A percentile compares a stretch with the other conserved stretches of the same genome.
Evolutionary conservation across 305 asterid species (phyloP).

Genomic region (Coffea humblotiana): DNA sequence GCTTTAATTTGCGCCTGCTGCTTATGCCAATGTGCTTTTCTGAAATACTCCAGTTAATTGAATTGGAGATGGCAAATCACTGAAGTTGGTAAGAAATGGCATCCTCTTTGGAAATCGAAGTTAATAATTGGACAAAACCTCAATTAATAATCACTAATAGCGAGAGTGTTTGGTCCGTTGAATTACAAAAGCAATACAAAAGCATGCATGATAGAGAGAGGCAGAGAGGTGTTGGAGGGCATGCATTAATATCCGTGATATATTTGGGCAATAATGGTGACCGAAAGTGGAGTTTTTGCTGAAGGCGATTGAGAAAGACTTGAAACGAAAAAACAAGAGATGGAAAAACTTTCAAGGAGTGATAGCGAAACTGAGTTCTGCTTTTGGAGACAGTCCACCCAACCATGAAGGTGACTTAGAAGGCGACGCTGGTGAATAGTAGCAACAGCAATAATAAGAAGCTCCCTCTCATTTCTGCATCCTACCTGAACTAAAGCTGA

Average conservation of each 20-base stretch:
- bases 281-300: slow-evolving; percentile 24
- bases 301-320: slow-evolving; percentile 36
- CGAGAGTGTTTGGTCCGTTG: not conserved
- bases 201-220: too few species aligned
- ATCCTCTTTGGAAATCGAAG: not conserved
- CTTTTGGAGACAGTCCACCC: slow-evolving; percentile 51
- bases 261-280: slow-evolving; percentile 37
- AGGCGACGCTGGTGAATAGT: slow-evolving; percentile 25
- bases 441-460: not conserved
- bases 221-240: not conserved
- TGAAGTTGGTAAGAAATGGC: not conserved
- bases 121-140: not conserved
- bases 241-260: not conserved
- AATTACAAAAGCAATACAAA: too few species aligned
- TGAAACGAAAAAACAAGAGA: slow-evolving; percentile 1
- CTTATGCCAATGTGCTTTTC: not conserved
- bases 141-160: not conserved
- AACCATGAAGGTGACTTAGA: slow-evolving; percentile 43
- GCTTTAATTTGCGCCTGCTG: not conserved
- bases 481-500: not conserved
- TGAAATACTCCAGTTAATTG: not conserved
- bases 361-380: slow-evolving; percentile 41
- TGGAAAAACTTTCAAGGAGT: slow-evolving; percentile 24
- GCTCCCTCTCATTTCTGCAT: not conserved
- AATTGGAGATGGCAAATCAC: not conserved